Evolutionary conservation across 2,329 filamentous ascomycete species (phyloP), one percentile per base, ranked within the genome.

Genomic region (Mycocentrospora acerina): DNA sequence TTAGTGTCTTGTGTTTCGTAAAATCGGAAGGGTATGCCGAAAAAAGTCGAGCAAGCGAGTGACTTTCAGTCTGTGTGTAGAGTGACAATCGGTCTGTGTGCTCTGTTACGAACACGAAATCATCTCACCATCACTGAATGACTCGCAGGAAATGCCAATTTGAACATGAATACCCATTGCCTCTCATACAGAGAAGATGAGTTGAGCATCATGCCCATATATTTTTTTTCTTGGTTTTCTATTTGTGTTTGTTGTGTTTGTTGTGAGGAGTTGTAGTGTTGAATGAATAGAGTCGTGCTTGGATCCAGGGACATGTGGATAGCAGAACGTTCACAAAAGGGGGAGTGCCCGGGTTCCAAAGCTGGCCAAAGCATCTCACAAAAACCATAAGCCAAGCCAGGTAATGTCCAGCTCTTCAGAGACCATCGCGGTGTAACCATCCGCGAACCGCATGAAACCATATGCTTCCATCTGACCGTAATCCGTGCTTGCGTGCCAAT

Each of bases 141-240:
- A 22, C 13, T 12, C 22, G 24, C 18, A 28, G 25, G 29, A 24
- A 14, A 28, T 30, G 11, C 26, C n/a, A 32, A 28, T 24, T 54
- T 53, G 55, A 57, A 57, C 61, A 61, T 55, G 44, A 54, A 55
- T 42, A 62, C 59, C 42, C 53, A 46, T 41, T 42, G 42, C 41
- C 42, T 32, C 35, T 28, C 26, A 11, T n/a, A 37, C 24, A 29
- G 31, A 44, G 32, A 33, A 32, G 19, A 29, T 31, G 49, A 52
- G 54, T 42, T 34, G 55, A 60, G 57, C 53, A 56, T 55, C 45
- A 61, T 61, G 57, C 58, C 61, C 57, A 58, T 55, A 57, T 55
- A 48, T 63, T 64, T 64, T 51, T 57, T 45, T 40, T 48, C 40
- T 53, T 41, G 32, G 35, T 57, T 58, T 56, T 55, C 19, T 22